Base-by-base conservation (phyloP, 2,329 filamentous ascomycete species). In the Claviceps maximensis region DNA sequence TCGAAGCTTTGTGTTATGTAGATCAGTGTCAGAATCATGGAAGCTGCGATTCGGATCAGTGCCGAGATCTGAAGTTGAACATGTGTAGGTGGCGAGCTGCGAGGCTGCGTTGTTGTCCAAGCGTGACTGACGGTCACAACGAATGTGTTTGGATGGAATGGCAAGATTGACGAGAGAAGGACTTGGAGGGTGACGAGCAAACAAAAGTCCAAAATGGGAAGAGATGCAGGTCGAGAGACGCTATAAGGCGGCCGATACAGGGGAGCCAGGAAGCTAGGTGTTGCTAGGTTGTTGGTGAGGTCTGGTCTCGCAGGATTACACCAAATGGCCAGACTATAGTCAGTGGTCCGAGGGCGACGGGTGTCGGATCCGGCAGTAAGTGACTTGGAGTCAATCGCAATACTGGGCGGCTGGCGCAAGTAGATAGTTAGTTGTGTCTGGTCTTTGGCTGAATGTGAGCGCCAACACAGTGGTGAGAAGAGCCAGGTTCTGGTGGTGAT, bases 11-110 rank as follows among this genome's bases (percentile, higher is more conserved):
- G 72, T 60, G 63, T 62, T 61, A 70, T 62, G 65, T 65, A 62
- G 60, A 59, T 59, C 58, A 66, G 62, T 67, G 66, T 69, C 67
- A 71, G 65, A 76, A 71, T 71, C 77, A 80, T 80, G 75, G 73
- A 73, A 70, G 70, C 73, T 71, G 60, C 55, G 58, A n/a, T 23
- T 51, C 19, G 15, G 48, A 15, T 29, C 33, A 19, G 47, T 17
- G 47, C 31, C 36, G 36, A 38, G 36, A n/a, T 8, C n/a, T 38
- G 36, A 15, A n/a, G 36, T 5, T 38, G 15, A n/a, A 38, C 36
- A 38, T 38, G 36, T 6, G 36, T 17, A 38, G 44, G 25, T 33
- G 31, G 31, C 10, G 31, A 31, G 31, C 13, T 9, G 31, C 31
- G 31, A 33, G 7, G 31, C 13, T 12, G 31, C 31, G 31, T 12